These are phyloP conservation scores for Chernovozyma sophiae-reginae DNA, from an alignment of 1,139 yeast genomes.

Conservation along the genomic window DNA sequence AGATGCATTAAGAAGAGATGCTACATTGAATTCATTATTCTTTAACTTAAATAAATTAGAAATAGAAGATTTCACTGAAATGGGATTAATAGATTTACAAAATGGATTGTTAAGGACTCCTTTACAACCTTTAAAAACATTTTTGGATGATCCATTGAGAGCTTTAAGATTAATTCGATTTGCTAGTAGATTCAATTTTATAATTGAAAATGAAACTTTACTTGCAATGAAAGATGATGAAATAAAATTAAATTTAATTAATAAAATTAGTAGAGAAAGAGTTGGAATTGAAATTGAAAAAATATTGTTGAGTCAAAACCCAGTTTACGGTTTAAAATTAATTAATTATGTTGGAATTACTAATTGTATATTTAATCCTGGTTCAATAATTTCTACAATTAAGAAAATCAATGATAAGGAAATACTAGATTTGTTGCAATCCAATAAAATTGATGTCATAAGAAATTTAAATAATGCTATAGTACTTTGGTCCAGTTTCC, in stretches of 20 bases:
- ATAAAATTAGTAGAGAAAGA: conserved; percentile 85
- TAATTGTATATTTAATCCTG: conserved; percentile 54
- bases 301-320: conserved; percentile 59
- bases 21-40: conserved; percentile 87
- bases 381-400: conserved; percentile 22
- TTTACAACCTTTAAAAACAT: conserved; percentile 75
- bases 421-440: neutral
- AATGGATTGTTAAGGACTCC: conserved; percentile 83
- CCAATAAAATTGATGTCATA: neutral
- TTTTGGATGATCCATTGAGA: conserved; percentile 88
- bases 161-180: conserved; percentile 81
- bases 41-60: conserved; percentile 65
- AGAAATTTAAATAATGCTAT: neutral
- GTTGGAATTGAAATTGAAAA: conserved; percentile 84
- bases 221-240: conserved; percentile 61
- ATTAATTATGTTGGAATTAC: conserved; percentile 54
- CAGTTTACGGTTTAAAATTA: conserved; percentile 60
- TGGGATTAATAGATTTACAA: conserved; percentile 68
- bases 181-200: conserved; percentile 74
- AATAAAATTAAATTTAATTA: conserved; percentile 55
- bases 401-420: conserved; percentile 14
- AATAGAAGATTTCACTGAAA: conserved; percentile 81
- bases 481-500: neutral
- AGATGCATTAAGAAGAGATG: conserved; percentile 92
- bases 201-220: conserved; percentile 55